Conservation (phyloP, 129 eudicot species). For the Lonicera japonica region DNA sequence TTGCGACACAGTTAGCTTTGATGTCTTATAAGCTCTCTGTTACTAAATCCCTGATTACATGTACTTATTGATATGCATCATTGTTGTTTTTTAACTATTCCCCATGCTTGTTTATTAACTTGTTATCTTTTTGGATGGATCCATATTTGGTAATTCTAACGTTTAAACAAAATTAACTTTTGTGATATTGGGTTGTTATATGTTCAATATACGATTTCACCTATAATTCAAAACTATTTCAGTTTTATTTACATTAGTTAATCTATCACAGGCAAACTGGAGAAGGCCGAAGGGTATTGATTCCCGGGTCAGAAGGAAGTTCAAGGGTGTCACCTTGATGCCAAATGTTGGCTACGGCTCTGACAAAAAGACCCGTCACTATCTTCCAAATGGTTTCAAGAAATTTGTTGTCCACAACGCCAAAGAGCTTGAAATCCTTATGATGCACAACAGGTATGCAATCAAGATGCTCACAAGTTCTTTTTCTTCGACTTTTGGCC, state of each 20-base stretch:
- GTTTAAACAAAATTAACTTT: too few species aligned
- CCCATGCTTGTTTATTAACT: too few species aligned
- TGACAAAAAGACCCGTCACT: constrained; percentile 75
- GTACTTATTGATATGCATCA: neutral
- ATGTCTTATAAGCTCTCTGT: neutral
- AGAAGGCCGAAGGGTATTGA: constrained; percentile 84
- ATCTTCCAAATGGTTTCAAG: constrained; percentile 72
- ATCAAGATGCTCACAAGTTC: too few species aligned
- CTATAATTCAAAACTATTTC: too few species aligned
- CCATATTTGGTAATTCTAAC: too few species aligned
- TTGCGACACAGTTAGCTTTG: constrained; percentile 8
- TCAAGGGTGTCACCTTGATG: constrained; percentile 65
- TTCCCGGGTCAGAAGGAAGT: constrained; percentile 71
- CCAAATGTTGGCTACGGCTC: constrained; percentile 78
- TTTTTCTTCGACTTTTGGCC: too few species aligned
- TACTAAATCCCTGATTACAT: constrained; percentile 2
- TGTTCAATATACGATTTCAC: too few species aligned
- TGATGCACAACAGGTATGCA: constrained; percentile 35
- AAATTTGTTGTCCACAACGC: constrained; percentile 81
- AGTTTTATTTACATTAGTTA: neutral
- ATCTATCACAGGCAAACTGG: constrained; percentile 44
- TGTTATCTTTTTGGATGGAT: too few species aligned
- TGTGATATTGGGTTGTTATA: too few species aligned
- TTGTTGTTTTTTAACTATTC: too few species aligned
- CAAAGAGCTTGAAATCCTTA: constrained; percentile 61